Conservation (phyloP, 345 rosid genomes). For the Populus euphratica region DNA sequence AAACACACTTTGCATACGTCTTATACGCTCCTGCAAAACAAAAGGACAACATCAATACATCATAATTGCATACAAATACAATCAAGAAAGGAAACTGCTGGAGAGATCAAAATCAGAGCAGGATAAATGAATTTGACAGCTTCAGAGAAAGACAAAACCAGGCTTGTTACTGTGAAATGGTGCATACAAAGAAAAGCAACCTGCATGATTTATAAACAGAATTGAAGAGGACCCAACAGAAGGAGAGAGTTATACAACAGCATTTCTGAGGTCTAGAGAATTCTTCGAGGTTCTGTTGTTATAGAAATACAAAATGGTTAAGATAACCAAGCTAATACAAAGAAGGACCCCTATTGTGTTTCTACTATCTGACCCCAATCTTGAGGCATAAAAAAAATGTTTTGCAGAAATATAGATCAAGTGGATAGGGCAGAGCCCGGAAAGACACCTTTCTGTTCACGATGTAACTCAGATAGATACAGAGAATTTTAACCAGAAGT, state of each 20-base stretch:
- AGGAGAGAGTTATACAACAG: not conserved
- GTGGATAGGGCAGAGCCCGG: too few species aligned
- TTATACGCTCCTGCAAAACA: constrained; percentile 76
- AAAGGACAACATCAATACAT: not conserved
- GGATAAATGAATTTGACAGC: not conserved
- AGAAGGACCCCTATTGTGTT: too few species aligned
- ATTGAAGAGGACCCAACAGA: not conserved
- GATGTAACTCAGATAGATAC: too few species aligned
- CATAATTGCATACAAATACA: not conserved
- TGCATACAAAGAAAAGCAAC: not conserved
- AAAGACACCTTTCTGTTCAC: too few species aligned
- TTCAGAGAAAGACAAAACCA: not conserved
- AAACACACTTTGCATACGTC: constrained; percentile 96
- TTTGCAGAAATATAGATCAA: too few species aligned
- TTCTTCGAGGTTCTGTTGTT: too few species aligned
- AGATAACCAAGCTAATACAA: too few species aligned
- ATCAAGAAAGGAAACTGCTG: not conserved
- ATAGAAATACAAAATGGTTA: too few species aligned
- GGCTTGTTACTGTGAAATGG: too few species aligned
- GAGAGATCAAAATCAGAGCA: not conserved
- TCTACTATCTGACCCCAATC: too few species aligned
- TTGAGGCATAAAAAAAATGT: too few species aligned
- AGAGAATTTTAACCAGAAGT: too few species aligned
- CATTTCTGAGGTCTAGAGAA: not conserved
- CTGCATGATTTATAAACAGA: not conserved